phyloP scores from a whole-genome alignment of 805 yeast genomes.

The Priceomyces medius region DNA sequence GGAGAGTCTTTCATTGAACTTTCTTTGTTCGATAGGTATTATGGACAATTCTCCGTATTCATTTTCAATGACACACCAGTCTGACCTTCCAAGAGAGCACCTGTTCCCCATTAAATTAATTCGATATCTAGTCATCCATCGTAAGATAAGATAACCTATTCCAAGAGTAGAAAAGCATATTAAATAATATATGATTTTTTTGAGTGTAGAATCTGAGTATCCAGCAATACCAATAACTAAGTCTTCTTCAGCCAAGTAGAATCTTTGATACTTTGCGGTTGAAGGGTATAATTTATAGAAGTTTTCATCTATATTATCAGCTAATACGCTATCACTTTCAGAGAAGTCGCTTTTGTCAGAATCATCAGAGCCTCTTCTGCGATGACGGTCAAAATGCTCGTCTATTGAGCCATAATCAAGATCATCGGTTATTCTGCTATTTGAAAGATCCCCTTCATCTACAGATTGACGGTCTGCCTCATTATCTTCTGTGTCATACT shows the following conservation, averaged over 20 bases:
- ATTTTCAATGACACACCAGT: conserved; percentile 92
- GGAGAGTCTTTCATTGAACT: conserved; percentile 73
- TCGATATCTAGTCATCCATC: conserved; percentile 85
- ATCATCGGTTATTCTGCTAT: conserved; percentile 8
- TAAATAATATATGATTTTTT: conserved; percentile 48
- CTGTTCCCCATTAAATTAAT: conserved; percentile 64
- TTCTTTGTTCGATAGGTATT: conserved; percentile 51
- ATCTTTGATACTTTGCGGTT: conserved; percentile 62
- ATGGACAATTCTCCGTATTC: conserved; percentile 84
- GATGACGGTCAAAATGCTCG: conserved; percentile 25
- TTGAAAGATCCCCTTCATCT: background rate
- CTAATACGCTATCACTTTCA: conserved; percentile 18
- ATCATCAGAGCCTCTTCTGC: conserved; percentile 15
- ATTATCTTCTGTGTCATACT: conserved; percentile 25
- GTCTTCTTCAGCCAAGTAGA: conserved; percentile 94
- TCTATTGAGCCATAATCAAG: conserved; percentile 29
- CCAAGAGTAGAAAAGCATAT: conserved; percentile 67
- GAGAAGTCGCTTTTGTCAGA: conserved; percentile 14
- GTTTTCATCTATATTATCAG: conserved; percentile 20
- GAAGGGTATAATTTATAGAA: conserved; percentile 29
- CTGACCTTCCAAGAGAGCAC: conserved; percentile 75
- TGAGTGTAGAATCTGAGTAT: conserved; percentile 54
- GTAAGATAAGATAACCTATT: conserved; percentile 61
- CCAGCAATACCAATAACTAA: conserved; percentile 94
- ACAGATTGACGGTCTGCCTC: conserved; percentile 1